A percentile compares a stretch with the other conserved stretches of the same genome.
These are phyloP conservation scores for Fusarium illudens DNA, from an alignment of 2,329 filamentous ascomycete species.

Conservation along the genomic window DNA sequence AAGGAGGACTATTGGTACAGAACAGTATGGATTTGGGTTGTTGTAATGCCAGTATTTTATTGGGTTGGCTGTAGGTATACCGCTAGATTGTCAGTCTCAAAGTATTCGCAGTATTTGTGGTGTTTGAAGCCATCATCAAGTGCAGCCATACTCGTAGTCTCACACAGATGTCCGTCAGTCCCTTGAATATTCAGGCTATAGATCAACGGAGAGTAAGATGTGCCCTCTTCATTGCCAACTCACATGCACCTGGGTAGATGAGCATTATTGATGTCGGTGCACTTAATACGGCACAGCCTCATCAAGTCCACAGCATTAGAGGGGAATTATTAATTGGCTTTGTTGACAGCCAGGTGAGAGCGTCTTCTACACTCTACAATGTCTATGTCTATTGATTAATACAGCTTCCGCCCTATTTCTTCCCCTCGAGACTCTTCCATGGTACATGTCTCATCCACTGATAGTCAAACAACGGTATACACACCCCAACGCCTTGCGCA, in stretches of 20 bases:
- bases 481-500: background rate
- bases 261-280: no score
- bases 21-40: background rate
- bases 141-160: no score
- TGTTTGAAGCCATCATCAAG: background rate
- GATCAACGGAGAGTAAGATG: no score
- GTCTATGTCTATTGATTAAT: background rate
- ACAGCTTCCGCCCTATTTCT: background rate
- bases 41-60: background rate
- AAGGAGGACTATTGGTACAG: conserved; percentile 1
- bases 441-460: background rate
- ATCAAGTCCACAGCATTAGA: no score
- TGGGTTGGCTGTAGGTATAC: background rate
- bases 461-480: background rate
- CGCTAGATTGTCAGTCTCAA: background rate
- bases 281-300: no score
- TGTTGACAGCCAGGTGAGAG: background rate
- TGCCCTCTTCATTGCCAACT: no score
- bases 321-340: background rate
- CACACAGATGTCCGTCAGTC: no score
- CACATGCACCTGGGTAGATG: no score
- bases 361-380: background rate
- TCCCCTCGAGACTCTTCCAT: background rate
- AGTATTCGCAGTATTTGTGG: background rate
- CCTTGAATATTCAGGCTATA: no score